Base-by-base conservation (phyloP, 331 rosid species). In the Dryas integrifolia region DNA sequence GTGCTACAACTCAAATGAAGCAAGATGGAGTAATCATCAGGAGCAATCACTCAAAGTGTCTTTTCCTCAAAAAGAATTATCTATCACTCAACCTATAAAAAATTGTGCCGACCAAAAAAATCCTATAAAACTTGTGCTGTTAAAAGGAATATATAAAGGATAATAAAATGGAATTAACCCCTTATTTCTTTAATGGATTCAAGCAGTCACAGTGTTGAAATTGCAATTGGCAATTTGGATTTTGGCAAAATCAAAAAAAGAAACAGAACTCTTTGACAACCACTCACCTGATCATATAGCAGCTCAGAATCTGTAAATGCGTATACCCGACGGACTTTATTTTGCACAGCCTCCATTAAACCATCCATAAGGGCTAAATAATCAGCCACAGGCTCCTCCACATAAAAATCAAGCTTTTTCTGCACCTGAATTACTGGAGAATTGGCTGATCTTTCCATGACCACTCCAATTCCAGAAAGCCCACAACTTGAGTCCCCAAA, bases 321-420 rank as follows among this genome's bases (percentile, higher is more conserved):
- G 61, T 70, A 85, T 56, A 94, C 87, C 51, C 77, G 65, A 26
- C 82, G 83, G 65, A 94, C 63, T 56, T 85, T 83, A 72, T 82
- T 85, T 81, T 70, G 82, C 62, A 55, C 6, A 76, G 92, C 97
- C 85, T 91, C 97, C 52, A 78, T 48, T 74, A 94, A 73, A 21
- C 97, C 98, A 81, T 91, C 97, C 85, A 94, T 76, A 66, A 94
- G 86, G 52, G 98, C 97, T 73, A 94, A 85, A 81, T 87, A 94
- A 44, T 94, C 88, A 81, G 88, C 92, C 35, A 94, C 84, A 12
- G 83, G 78, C 70, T 86, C 96, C 44, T 89, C 97, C 21, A 86
- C 96, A 83, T 83, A 83, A 83, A 91, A 88, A 8, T 91, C 92
- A 72, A 94, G 98, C 77, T 79, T 91, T 74, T 94, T 91, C 85